A percentile compares a stretch with the other conserved stretches of the same genome.
phyloP scores from a whole-genome alignment of 345 rosid species.

The Pseudoturritis turrita region DNA sequence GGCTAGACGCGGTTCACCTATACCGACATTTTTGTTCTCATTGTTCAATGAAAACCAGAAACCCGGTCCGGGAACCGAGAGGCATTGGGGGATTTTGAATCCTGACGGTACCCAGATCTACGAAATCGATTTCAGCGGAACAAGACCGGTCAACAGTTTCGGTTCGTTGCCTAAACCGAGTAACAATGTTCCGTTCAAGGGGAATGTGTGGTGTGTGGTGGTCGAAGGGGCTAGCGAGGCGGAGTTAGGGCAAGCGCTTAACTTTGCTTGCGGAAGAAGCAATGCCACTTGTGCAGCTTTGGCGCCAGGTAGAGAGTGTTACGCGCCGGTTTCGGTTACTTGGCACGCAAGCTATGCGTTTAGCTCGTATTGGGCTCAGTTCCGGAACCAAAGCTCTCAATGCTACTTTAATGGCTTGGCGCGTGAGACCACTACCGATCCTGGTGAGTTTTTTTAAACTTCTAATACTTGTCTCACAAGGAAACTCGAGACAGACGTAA shows the following conservation, averaged over 20 bases:
- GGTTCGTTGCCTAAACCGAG: conserved; percentile 40
- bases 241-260: conserved; percentile 38
- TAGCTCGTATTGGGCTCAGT: conserved; percentile 69
- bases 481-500: not conserved
- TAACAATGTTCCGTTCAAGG: conserved; percentile 49
- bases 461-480: not conserved
- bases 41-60: conserved; percentile 65
- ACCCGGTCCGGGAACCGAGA: conserved; percentile 66
- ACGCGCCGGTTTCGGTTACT: conserved; percentile 43
- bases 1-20: conserved; percentile 49
- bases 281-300: conserved; percentile 52
- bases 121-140: conserved; percentile 56
- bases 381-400: conserved; percentile 45
- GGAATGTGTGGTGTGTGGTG: conserved; percentile 66
- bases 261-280: conserved; percentile 43
- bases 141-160: conserved; percentile 19
- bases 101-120: conserved; percentile 45
- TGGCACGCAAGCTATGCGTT: conserved; percentile 78
- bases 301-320: conserved; percentile 52
- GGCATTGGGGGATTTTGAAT: conserved; percentile 68
- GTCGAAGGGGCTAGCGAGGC: conserved; percentile 35
- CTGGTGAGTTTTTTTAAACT: conserved; percentile 45
- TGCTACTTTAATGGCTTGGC: conserved; percentile 80
- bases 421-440: conserved; percentile 48
- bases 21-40: conserved; percentile 64